A percentile compares a stretch with the other conserved stretches of the same genome.
Evolutionary conservation across 345 rosid genomes (phyloP).

Genomic region (Eucalyptus leucophloia): DNA sequence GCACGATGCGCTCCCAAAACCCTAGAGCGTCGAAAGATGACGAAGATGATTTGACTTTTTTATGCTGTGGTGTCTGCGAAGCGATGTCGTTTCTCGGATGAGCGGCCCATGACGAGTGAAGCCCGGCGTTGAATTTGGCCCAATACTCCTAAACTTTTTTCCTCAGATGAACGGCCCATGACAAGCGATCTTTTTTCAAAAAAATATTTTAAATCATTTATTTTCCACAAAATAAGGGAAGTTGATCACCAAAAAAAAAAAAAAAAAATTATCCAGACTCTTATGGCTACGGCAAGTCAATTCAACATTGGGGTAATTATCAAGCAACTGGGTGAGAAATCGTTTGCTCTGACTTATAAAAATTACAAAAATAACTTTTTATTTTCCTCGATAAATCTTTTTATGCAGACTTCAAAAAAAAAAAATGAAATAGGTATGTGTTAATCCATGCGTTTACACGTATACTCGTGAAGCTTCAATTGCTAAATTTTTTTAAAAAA

Average conservation of each 20-base stretch:
- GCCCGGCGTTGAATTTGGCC: neutral
- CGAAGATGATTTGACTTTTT: neutral
- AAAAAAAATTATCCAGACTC: neutral
- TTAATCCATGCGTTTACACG: neutral
- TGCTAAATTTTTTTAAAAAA: neutral
- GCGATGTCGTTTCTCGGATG: neutral
- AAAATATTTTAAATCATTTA: too few species aligned
- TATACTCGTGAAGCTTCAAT: neutral
- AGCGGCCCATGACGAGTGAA: neutral
- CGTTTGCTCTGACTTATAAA: neutral
- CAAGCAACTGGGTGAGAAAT: neutral
- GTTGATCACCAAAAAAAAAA: neutral
- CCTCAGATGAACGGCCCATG: neutral
- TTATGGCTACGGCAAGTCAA: neutral
- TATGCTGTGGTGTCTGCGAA: neutral
- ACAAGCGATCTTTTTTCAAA: neutral
- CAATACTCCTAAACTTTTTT: neutral
- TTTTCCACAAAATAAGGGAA: too few species aligned
- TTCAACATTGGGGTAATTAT: neutral
- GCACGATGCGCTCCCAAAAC: neutral
- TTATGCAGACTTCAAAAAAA: neutral
- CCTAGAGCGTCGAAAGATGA: neutral
- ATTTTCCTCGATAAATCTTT: neutral
- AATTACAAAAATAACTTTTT: neutral
- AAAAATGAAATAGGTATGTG: neutral